Conservation (phyloP, 75 land plant species). For the Larix kaempferi region DNA sequence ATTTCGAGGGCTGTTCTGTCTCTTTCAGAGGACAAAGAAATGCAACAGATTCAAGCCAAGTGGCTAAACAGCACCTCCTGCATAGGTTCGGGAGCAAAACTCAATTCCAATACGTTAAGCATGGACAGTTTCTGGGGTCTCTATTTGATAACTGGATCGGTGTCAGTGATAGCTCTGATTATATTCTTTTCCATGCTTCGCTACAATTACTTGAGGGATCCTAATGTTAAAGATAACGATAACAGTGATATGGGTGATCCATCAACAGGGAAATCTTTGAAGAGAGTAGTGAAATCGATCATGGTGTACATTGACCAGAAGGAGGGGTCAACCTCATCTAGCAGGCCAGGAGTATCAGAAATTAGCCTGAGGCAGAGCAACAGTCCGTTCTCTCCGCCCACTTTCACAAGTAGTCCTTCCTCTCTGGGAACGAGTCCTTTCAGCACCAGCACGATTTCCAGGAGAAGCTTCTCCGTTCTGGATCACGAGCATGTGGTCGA, state of each 20-base stretch:
- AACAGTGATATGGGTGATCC: neutral
- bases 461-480: too few relatives aligned
- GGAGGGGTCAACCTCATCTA: neutral
- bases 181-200: conserved; percentile 17
- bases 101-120: conserved; percentile 15
- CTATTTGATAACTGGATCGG: conserved; percentile 40
- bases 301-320: neutral
- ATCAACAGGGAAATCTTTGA: neutral
- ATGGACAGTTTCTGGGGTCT: conserved; percentile 59
- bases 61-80: conserved; percentile 21
- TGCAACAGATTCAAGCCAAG: conserved; percentile 10
- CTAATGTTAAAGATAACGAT: too few relatives aligned
- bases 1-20: conserved; percentile 36
- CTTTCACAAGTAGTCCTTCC: neutral
- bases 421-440: neutral
- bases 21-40: conserved; percentile 27
- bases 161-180: conserved; percentile 29
- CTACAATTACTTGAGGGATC: neutral
- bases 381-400: neutral
- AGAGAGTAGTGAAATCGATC: neutral
- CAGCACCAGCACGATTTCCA: too few relatives aligned
- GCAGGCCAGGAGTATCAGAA: too few relatives aligned
- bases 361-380: too few relatives aligned
- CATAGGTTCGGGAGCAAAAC: neutral
- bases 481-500: too few relatives aligned